Conservation (phyloP, 768 basidiomycete species). For the Boletus vinaceobasis region DNA sequence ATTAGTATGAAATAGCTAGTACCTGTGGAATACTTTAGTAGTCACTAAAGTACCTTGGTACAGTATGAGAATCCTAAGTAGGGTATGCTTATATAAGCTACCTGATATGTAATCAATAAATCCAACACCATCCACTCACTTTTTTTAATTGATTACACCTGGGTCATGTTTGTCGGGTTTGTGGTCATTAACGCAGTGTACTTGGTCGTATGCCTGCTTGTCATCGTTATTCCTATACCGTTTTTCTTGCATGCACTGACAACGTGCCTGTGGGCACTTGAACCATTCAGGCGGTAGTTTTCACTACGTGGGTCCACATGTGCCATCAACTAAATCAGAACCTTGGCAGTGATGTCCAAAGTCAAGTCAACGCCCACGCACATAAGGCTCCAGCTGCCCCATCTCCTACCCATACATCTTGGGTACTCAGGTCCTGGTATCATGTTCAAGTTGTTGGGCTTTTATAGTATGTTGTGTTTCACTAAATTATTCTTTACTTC, state of each 20-base stretch:
- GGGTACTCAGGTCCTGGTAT: not conserved
- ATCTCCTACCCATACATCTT: too few relatives aligned
- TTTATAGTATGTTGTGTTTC: not conserved
- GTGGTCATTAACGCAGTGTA: constrained; percentile 57
- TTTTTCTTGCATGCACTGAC: not conserved
- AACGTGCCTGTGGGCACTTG: not conserved
- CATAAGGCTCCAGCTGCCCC: not conserved
- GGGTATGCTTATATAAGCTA: too few relatives aligned
- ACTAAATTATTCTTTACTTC: too few relatives aligned
- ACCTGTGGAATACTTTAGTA: too few relatives aligned
- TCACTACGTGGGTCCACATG: constrained; percentile 44
- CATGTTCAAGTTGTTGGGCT: not conserved
- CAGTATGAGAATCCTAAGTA: too few relatives aligned
- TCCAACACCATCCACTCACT: too few relatives aligned
- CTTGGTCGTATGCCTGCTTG: constrained; percentile 41
- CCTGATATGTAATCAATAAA: too few relatives aligned
- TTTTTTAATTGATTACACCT: constrained; percentile 51
- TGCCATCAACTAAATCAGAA: constrained; percentile 18
- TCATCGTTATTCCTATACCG: not conserved
- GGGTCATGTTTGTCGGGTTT: constrained; percentile 65
- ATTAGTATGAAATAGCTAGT: too few relatives aligned
- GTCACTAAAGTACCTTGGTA: too few relatives aligned
- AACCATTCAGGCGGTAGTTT: constrained; percentile 43
- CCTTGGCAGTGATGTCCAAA: constrained; percentile 1
- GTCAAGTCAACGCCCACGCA: not conserved